phyloP scores from a whole-genome alignment of 371 early-diverging fungal genomes.

The Zopfochytrium polystomum region DNA sequence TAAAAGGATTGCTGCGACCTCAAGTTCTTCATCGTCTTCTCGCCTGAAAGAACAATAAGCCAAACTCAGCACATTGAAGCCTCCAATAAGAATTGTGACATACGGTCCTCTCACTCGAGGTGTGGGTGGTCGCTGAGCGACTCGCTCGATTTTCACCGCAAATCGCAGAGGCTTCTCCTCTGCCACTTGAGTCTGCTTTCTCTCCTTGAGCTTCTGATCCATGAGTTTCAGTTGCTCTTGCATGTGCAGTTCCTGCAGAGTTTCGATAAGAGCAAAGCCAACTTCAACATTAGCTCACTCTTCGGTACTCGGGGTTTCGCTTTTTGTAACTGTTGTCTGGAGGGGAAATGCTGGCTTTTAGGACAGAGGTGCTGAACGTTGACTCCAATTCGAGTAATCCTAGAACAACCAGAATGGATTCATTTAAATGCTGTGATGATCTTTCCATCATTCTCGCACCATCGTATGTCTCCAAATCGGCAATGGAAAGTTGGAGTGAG shows the following conservation, averaged over 20 bases:
- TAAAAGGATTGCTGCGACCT: conserved; percentile 44
- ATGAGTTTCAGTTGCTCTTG: conserved; percentile 49
- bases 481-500: conserved; percentile 32
- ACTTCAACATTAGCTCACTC: conserved; percentile 16
- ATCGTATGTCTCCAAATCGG: conserved; percentile 33
- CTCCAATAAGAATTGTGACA: conserved; percentile 4
- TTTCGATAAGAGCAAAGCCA: not conserved
- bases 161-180: conserved; percentile 42
- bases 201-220: conserved; percentile 44
- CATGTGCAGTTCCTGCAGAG: conserved; percentile 40
- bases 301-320: conserved; percentile 28
- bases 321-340: conserved; percentile 20
- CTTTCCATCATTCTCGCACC: conserved; percentile 13
- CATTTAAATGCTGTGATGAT: not conserved
- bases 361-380: conserved; percentile 28
- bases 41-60: conserved; percentile 5
- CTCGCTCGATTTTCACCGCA: conserved; percentile 44
- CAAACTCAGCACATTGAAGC: not conserved
- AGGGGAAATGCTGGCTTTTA: conserved; percentile 26
- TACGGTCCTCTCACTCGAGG: conserved; percentile 45
- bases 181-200: conserved; percentile 19
- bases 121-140: conserved; percentile 49
- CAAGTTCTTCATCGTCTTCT: conserved; percentile 43
- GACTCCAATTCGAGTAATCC: conserved; percentile 39
- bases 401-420: conserved; percentile 1